Conservation (phyloP, 1,139 yeast species). For the Yamadazyma aaseri region DNA sequence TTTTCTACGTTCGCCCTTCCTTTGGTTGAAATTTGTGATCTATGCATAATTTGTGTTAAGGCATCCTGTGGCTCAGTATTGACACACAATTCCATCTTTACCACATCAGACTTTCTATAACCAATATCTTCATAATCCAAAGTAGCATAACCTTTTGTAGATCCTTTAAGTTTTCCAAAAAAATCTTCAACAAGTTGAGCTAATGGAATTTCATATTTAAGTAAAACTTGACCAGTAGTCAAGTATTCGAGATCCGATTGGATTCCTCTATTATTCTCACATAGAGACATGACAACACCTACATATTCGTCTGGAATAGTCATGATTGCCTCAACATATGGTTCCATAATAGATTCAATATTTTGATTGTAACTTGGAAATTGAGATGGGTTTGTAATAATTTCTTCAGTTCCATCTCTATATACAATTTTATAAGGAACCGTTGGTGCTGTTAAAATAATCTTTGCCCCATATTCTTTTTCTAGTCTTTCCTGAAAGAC, state of each 20-base stretch:
- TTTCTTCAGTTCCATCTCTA: slow-evolving; percentile 59
- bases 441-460: slow-evolving; percentile 93
- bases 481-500: slow-evolving; percentile 90
- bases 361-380: slow-evolving; percentile 62
- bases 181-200: slow-evolving; percentile 92
- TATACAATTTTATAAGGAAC: slow-evolving; percentile 82
- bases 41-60: slow-evolving; percentile 83
- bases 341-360: slow-evolving; percentile 71
- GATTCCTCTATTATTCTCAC: slow-evolving; percentile 80
- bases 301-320: slow-evolving; percentile 87
- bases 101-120: slow-evolving; percentile 73
- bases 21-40: slow-evolving; percentile 65
- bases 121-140: slow-evolving; percentile 95
- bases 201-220: slow-evolving; percentile 79
- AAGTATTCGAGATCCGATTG: slow-evolving; percentile 79
- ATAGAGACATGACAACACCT: slow-evolving; percentile 81
- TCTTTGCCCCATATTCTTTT: slow-evolving; percentile 89
- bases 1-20: slow-evolving; percentile 83
- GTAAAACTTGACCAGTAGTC: slow-evolving; percentile 76
- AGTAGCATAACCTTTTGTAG: slow-evolving; percentile 90
- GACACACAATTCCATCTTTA: slow-evolving; percentile 83
- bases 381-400: slow-evolving; percentile 86
- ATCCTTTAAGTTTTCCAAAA: slow-evolving; percentile 87
- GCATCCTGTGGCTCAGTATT: slow-evolving; percentile 94
- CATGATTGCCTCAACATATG: slow-evolving; percentile 87